A percentile compares a stretch with the other conserved stretches of the same genome.
Conservation (phyloP, 257 asterid genomes). For the Verbena officinalis region DNA sequence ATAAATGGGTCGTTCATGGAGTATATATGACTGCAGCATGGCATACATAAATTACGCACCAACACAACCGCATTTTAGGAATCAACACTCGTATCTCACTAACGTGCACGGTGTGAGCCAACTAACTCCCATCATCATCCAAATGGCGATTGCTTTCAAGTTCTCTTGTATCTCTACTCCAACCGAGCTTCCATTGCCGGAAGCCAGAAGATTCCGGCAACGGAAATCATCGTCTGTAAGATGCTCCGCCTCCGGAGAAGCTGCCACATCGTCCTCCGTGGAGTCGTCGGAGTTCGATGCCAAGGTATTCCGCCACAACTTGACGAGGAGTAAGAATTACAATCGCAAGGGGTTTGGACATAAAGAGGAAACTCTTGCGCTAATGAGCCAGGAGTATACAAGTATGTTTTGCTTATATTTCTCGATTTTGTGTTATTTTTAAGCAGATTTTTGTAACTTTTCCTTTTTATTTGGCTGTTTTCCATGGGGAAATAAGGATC, state of each 20-base stretch:
- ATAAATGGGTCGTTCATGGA: too few species aligned
- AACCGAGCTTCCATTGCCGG: slow-evolving; percentile 49
- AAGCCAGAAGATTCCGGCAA: slow-evolving; percentile 36
- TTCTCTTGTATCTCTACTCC: slow-evolving; percentile 46
- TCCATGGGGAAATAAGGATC: neutral
- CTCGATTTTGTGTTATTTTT: neutral
- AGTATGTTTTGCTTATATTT: slow-evolving; percentile 39
- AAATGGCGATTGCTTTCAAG: slow-evolving; percentile 58
- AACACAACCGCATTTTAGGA: neutral
- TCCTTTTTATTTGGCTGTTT: neutral
- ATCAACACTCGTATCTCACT: neutral
- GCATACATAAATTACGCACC: slow-evolving; percentile 15
- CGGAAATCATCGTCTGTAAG: slow-evolving; percentile 45
- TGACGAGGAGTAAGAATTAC: slow-evolving; percentile 69
- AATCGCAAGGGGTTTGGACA: slow-evolving; percentile 76
- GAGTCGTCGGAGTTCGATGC: slow-evolving; percentile 55
- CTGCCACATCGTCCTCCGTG: slow-evolving; percentile 38
- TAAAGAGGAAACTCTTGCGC: slow-evolving; percentile 60
- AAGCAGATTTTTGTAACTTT: neutral
- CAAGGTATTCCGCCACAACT: slow-evolving; percentile 59
- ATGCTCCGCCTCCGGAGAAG: slow-evolving; percentile 53
- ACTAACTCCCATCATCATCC: neutral
- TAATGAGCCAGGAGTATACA: slow-evolving; percentile 66
- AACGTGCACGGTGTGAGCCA: slow-evolving; percentile 33
- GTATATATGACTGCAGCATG: too few species aligned